phyloP scores from a whole-genome alignment of 2,329 filamentous ascomycete species.

The Fusarium protoensiforme region DNA sequence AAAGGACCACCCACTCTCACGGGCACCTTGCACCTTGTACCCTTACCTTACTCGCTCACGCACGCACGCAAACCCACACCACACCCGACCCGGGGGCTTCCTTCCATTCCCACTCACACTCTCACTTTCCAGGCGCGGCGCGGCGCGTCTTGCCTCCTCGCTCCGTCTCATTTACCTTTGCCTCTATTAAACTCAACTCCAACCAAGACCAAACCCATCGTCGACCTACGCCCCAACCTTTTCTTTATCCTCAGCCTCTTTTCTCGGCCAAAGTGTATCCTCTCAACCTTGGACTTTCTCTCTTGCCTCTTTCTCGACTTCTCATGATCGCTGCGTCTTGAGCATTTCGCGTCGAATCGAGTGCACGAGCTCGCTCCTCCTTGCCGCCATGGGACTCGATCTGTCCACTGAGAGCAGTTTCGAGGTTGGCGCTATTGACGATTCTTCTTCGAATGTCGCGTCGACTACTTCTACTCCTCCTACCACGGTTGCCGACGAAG shows the following conservation, averaged over 20 bases:
- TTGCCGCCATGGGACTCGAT: conserved; percentile 45
- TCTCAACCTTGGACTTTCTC: not conserved
- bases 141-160: conserved; percentile 35
- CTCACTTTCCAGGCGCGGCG: conserved; percentile 34
- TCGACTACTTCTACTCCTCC: conserved; percentile 72
- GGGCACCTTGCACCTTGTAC: not conserved
- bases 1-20: conserved; percentile 30
- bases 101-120: conserved; percentile 5
- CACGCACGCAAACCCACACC: conserved; percentile 6
- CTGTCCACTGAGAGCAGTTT: conserved; percentile 49
- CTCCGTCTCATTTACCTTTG: conserved; percentile 6
- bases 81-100: conserved; percentile 7
- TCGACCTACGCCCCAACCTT: not conserved
- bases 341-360: conserved; percentile 34
- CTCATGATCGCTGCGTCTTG: conserved; percentile 21
- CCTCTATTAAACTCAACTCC: conserved; percentile 5
- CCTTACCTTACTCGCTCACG: conserved; percentile 32
- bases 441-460: conserved; percentile 63
- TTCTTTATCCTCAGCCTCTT: not conserved
- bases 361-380: conserved; percentile 8
- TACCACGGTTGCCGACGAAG: conserved; percentile 72
- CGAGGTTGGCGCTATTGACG: conserved; percentile 41
- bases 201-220: not conserved
- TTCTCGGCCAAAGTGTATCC: not conserved
- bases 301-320: not conserved